Base-by-base conservation (phyloP, 805 yeast genomes). In the Candida rishiriensis region DNA sequence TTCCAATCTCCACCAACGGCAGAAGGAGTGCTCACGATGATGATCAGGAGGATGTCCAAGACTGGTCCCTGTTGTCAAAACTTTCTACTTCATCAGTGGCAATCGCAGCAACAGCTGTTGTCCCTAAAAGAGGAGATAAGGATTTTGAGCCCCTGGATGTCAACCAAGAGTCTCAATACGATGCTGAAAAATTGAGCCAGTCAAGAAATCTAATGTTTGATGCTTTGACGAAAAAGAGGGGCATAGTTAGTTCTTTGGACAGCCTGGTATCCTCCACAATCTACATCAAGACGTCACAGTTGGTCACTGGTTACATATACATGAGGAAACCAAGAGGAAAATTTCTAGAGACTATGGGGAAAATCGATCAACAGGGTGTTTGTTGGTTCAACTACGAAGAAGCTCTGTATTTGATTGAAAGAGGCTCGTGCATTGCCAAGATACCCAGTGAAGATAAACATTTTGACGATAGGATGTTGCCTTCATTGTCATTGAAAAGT, bases 81-180 rank as follows among this genome's bases (percentile, higher is more conserved):
- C 37, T 66, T 11, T 46, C 58, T 7, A 7, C 26, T 5, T 21
- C 26, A 21, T 21, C 26, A 21, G 26, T 21, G 7, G 26, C 4
- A 21, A 21, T 29, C 3, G 26, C 10, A 55, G 52, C 5, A 21
- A 32, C 47, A 30, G 44, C 13, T 21, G 7, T 43, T 48, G 35
- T 82, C 1, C 90, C 90, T 2, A 84, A 80, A 51, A 68, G 91
- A 48, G 96, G 96, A 2, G 89, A 81, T 45, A 90, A 90, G 59
- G 96, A 87, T 52, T 85, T 80, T 52, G 95, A 81, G 47, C 96
- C 95, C 0, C 40, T 64, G 7, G 41, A 41, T 10, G 30, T 39
- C 3, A 29, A 15, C 13, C 30, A 38, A n/a, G 16, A 42, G n/a
- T 57, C 57, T 4, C 35, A 43, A 2, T 66, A 66, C 44, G 71